These are phyloP conservation scores for Hylodesmum podocarpum DNA, from an alignment of 306 rosid genomes.

Conservation along the genomic window DNA sequence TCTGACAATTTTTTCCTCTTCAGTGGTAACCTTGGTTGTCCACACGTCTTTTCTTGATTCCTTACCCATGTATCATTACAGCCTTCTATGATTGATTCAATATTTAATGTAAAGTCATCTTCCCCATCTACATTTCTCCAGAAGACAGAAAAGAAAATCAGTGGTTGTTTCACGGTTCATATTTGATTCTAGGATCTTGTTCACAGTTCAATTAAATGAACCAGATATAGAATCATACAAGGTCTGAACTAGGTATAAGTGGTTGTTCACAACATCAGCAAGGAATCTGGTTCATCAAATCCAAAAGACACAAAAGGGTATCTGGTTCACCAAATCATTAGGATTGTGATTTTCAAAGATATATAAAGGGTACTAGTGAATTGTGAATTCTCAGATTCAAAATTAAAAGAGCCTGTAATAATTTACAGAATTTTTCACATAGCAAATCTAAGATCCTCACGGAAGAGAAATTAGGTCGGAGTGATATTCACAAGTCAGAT, in stretches of 20 bases:
- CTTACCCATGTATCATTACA: conserved; percentile 46
- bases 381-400: not conserved
- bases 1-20: conserved; percentile 58
- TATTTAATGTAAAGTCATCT: conserved; percentile 54
- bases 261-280: not conserved
- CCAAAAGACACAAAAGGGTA: not conserved
- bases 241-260: not conserved
- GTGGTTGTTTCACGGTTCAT: not conserved
- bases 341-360: not conserved
- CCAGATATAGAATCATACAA: not conserved
- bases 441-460: not conserved
- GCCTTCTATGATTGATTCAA: conserved; percentile 70
- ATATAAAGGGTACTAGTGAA: not conserved
- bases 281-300: not conserved
- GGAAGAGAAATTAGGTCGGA: not conserved
- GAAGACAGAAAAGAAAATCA: conserved; percentile 22
- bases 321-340: not conserved
- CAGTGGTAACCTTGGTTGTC: conserved; percentile 34
- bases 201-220: not conserved
- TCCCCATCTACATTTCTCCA: conserved; percentile 52
- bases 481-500: not conserved
- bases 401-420: not conserved
- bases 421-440: not conserved
- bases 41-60: conserved; percentile 40
- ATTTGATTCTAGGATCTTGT: not conserved